Evolutionary conservation across 129 eudicot species (phyloP).

Genomic region (Flaveria trinervia): DNA sequence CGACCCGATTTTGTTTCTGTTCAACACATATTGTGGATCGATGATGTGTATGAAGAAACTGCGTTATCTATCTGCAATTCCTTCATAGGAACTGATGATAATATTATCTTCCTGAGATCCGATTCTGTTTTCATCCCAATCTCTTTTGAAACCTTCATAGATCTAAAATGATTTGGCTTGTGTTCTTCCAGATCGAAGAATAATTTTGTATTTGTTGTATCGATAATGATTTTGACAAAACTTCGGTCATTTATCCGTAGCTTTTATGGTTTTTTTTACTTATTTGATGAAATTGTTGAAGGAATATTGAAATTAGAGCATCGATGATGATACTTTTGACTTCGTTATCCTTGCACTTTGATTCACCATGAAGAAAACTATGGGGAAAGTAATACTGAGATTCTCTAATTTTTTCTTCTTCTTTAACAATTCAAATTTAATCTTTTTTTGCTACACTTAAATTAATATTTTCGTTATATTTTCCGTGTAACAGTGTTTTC

Average conservation of each 20-base stretch:
- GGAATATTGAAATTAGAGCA: slow-evolving; percentile 16
- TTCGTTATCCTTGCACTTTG: slow-evolving; percentile 61
- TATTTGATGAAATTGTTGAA: not conserved
- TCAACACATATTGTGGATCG: not conserved
- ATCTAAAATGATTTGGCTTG: too few species aligned
- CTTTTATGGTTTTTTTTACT: too few species aligned
- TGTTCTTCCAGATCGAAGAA: too few species aligned
- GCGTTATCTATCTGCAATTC: slow-evolving; percentile 60
- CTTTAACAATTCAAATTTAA: not conserved
- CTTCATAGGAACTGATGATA: slow-evolving; percentile 40
- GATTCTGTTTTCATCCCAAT: not conserved
- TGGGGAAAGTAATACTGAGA: slow-evolving; percentile 49
- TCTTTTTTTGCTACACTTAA: too few species aligned
- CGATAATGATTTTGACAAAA: not conserved
- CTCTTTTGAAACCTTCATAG: too few species aligned
- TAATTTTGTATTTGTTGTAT: not conserved
- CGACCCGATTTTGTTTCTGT: not conserved
- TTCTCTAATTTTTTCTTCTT: slow-evolving; percentile 1
- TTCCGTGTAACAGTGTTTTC: too few species aligned
- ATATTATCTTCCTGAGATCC: slow-evolving; percentile 9
- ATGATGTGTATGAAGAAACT: slow-evolving; percentile 30
- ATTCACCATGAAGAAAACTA: slow-evolving; percentile 40
- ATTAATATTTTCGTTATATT: too few species aligned
- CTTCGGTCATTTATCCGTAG: too few species aligned
- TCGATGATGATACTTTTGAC: slow-evolving; percentile 32